phyloP scores from a whole-genome alignment of 345 rosid species.

The Geranium rotundifolium region DNA sequence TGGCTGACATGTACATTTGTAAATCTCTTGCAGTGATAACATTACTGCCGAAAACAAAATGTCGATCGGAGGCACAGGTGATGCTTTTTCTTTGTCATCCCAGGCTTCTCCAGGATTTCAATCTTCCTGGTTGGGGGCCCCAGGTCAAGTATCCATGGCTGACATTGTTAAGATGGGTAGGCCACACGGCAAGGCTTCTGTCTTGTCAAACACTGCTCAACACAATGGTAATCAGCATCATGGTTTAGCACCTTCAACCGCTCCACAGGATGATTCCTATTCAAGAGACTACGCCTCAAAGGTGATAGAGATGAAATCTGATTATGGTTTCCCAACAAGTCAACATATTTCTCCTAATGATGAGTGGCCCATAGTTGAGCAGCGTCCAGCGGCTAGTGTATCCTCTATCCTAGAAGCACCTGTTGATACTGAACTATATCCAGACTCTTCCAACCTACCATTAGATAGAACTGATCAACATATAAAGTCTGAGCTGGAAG shows the following conservation, averaged over 20 bases:
- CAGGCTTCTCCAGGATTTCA: slow-evolving; percentile 57
- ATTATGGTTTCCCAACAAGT: slow-evolving; percentile 25
- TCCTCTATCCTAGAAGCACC: slow-evolving; percentile 40
- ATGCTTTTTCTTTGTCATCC: slow-evolving; percentile 34
- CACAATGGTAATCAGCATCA: slow-evolving; percentile 25
- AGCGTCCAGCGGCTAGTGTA: slow-evolving; percentile 23
- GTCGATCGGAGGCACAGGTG: slow-evolving; percentile 23
- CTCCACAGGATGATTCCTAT: slow-evolving; percentile 23
- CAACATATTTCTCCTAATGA: too few species aligned
- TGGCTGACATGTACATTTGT: neutral
- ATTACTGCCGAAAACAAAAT: slow-evolving; percentile 34
- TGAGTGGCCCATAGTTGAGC: too few species aligned
- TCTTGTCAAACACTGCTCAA: slow-evolving; percentile 15
- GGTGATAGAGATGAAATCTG: slow-evolving; percentile 20
- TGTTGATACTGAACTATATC: slow-evolving; percentile 37
- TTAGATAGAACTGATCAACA: slow-evolving; percentile 42
- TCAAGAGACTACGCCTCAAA: slow-evolving; percentile 28
- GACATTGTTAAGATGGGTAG: slow-evolving; percentile 96
- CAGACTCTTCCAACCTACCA: slow-evolving; percentile 40
- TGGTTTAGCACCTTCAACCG: slow-evolving; percentile 16
- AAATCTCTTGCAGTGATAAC: slow-evolving; percentile 46
- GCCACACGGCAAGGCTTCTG: slow-evolving; percentile 49
- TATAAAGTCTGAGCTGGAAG: slow-evolving; percentile 37
- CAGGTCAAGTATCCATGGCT: slow-evolving; percentile 93
- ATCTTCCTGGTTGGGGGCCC: slow-evolving; percentile 62